These are phyloP conservation scores for Claviceps sp. DNA, from an alignment of 2,329 filamentous ascomycete genomes.

Conservation along the genomic window DNA sequence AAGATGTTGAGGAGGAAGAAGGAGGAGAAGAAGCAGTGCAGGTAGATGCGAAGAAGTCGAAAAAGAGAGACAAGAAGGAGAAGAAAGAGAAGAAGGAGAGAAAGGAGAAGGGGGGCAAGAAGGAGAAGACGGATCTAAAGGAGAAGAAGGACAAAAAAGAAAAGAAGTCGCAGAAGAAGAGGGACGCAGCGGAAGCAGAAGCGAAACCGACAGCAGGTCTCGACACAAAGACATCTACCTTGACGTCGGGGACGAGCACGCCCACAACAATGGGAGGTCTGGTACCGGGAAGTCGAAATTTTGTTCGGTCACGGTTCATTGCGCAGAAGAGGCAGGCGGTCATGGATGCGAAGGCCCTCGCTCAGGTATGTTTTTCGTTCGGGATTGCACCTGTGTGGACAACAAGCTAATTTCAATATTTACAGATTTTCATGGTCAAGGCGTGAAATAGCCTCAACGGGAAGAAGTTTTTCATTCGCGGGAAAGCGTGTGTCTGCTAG, in stretches of 20 bases:
- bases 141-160: constrained; percentile 28
- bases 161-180: constrained; percentile 23
- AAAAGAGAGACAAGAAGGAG: constrained; percentile 25
- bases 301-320: constrained; percentile 70
- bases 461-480: no score
- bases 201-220: constrained; percentile 18
- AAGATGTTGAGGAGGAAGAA: constrained; percentile 9
- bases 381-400: background rate
- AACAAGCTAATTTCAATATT: background rate
- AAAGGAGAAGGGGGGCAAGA: constrained; percentile 12
- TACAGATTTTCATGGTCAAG: constrained; percentile 59
- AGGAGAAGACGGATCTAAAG: constrained; percentile 27
- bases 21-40: background rate
- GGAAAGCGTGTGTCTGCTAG: no score
- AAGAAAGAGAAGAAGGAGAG: background rate
- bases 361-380: constrained; percentile 50
- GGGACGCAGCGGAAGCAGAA: constrained; percentile 36
- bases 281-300: constrained; percentile 48
- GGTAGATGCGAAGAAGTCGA: constrained; percentile 21
- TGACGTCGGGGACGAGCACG: constrained; percentile 21
- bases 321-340: constrained; percentile 77
- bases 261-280: constrained; percentile 29
- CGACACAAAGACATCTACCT: constrained; percentile 12
- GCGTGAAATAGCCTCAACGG: constrained; percentile 9
- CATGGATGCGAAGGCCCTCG: constrained; percentile 68